These are phyloP conservation scores for Eragrostis tef DNA, from an alignment of 202 grass and related monocot species.

Conservation along the genomic window DNA sequence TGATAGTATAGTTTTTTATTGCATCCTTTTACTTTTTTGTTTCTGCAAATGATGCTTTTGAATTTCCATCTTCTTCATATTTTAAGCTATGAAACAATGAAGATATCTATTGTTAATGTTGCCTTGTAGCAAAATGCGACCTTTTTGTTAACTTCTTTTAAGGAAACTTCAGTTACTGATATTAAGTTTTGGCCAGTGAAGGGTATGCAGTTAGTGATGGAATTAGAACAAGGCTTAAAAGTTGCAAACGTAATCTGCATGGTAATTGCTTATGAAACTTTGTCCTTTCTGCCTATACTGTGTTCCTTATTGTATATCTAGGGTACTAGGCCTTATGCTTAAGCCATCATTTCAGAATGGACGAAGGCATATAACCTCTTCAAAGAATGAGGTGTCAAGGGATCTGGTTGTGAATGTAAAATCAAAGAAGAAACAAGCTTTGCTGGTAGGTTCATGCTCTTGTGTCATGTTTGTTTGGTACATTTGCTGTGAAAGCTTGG, in stretches of 20 bases:
- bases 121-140: conserved; percentile 3
- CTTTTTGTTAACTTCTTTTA: conserved; percentile 32
- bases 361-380: conserved; percentile 79
- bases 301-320: conserved; percentile 8
- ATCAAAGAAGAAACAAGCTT: conserved; percentile 97
- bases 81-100: conserved; percentile 43
- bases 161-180: conserved; percentile 51
- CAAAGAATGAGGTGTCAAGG: conserved; percentile 93
- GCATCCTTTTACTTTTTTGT: background rate
- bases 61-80: conserved; percentile 4
- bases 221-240: conserved; percentile 97
- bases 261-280: conserved; percentile 57
- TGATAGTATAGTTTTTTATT: conserved; percentile 29
- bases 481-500: conserved; percentile 41
- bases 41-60: background rate
- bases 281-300: conserved; percentile 31
- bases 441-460: conserved; percentile 69
- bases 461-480: conserved; percentile 32
- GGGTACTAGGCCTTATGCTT: conserved; percentile 28
- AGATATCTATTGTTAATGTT: conserved; percentile 22
- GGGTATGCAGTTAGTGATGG: conserved; percentile 98
- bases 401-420: conserved; percentile 99
- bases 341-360: conserved; percentile 77
- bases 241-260: conserved; percentile 96
- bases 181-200: conserved; percentile 86